phyloP scores from a whole-genome alignment of 2,329 filamentous ascomycete species.

The Elsinoe perseae region DNA sequence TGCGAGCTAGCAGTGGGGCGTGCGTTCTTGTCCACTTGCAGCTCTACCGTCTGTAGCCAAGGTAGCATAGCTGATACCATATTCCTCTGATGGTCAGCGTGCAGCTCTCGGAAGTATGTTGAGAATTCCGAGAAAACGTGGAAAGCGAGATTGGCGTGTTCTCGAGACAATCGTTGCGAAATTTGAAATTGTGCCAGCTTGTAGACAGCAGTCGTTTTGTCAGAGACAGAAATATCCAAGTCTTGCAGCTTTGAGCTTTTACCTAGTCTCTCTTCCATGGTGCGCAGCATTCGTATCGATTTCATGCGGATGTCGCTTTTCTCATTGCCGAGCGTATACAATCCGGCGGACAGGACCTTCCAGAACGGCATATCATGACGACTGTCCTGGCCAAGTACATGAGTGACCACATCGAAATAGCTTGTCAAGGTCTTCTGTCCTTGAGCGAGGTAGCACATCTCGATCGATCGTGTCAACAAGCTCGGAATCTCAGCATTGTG shows the following conservation, averaged over 20 bases:
- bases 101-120: slow-evolving; percentile 80
- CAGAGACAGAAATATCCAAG: slow-evolving; percentile 95
- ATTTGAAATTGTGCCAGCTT: slow-evolving; percentile 97
- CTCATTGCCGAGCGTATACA: slow-evolving; percentile 90
- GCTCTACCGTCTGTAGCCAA: slow-evolving; percentile 90
- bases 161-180: slow-evolving; percentile 78
- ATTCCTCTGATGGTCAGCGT: slow-evolving; percentile 77
- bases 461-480: slow-evolving; percentile 80
- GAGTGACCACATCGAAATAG: slow-evolving; percentile 87
- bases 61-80: slow-evolving; percentile 90
- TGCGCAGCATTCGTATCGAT: slow-evolving; percentile 71
- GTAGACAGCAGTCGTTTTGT: slow-evolving; percentile 97
- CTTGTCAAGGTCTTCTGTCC: slow-evolving; percentile 79
- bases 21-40: slow-evolving; percentile 85
- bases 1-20: slow-evolving; percentile 87
- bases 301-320: slow-evolving; percentile 83
- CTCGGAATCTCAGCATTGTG: slow-evolving; percentile 84
- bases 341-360: slow-evolving; percentile 78
- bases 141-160: slow-evolving; percentile 83
- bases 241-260: slow-evolving; percentile 89
- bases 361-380: slow-evolving; percentile 81
- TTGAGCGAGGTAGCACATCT: slow-evolving; percentile 80
- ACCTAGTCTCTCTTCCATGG: slow-evolving; percentile 72
- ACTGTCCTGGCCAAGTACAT: slow-evolving; percentile 69
- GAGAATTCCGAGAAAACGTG: slow-evolving; percentile 95